Base-by-base conservation (phyloP, 805 yeast species). In the Yamadazyma kitorensis region DNA sequence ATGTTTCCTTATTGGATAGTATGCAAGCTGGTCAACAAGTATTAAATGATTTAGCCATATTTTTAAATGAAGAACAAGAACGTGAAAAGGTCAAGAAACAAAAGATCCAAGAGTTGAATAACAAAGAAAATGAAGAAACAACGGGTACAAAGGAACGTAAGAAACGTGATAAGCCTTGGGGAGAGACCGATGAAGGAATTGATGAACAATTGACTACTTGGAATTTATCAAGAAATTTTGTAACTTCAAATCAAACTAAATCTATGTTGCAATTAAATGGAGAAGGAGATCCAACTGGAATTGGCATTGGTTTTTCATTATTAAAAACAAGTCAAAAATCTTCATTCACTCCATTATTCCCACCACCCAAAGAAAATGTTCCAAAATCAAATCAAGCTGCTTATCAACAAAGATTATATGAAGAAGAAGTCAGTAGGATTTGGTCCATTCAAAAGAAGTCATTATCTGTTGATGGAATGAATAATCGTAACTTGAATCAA, bases 191-290 rank as follows among this genome's bases (percentile, higher is more conserved):
- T 24, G 76, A 73, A 23, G 79, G 82, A 31, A 61, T 86, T 22
- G 88, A 86, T 45, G 95, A 87, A 46, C 95, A 87, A 50, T 61
- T 86, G 32, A 82, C 97, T 1, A 91, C 96, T 0, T 93, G 98
- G 98, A 89, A 86, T 55, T 70, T 82, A n/a, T 80, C 96, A 0
- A 73, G 87, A 41, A 93, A 93, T 57, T 93, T 93, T 52, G 78
- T 89, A 35, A 86, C 80, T 55, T 93, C 98, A 2, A 88, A 95
- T 16, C 98, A 89, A 54, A 95, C 96, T 36, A 89, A 94, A 51
- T 94, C 97, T 0, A 93, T 93, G 97, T 70, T 93, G 27, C 96
- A 88, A 52, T 75, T 93, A 17, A 86, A 86, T 53, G 96, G 96
- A 10, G 89, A 82, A 34, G 98, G 98, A 31, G 98, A 93, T 56